Percentiles rank a stretch among this genome's conserved stretches.
Evolutionary conservation across 176 grass and related monocot genomes (phyloP).

Genomic region (Areca catechu): DNA sequence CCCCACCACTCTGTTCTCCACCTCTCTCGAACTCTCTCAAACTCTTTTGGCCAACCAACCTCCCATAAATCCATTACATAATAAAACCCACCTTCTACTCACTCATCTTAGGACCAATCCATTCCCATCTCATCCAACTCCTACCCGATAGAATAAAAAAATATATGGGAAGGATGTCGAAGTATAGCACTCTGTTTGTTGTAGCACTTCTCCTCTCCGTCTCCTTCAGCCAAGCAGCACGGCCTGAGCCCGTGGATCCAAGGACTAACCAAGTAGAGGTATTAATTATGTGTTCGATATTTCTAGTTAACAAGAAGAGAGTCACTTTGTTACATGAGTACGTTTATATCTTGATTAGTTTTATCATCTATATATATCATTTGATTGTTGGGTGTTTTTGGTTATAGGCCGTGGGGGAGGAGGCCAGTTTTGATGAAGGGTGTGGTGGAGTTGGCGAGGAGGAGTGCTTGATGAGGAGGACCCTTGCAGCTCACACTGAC

Average conservation of each 20-base stretch:
- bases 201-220: not conserved
- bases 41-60: too few relatives aligned
- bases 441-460: not conserved
- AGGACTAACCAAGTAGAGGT: not conserved
- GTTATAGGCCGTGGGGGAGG: not conserved
- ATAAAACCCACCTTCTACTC: too few relatives aligned
- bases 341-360: not conserved
- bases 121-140: too few relatives aligned
- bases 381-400: not conserved
- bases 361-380: not conserved
- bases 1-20: too few relatives aligned
- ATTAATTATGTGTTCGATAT: not conserved
- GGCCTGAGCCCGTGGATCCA: not conserved
- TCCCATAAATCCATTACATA: too few relatives aligned
- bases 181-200: not conserved
- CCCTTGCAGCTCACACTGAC: not conserved
- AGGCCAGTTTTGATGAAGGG: not conserved
- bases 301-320: too few relatives aligned
- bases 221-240: not conserved
- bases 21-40: too few relatives aligned
- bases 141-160: too few relatives aligned
- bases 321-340: not conserved
- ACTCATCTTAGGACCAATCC: too few relatives aligned
- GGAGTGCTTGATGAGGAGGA: not conserved
- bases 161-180: not conserved